Base-by-base conservation (phyloP, 495 filamentous ascomycete species). In the Podospora comata region DNA sequence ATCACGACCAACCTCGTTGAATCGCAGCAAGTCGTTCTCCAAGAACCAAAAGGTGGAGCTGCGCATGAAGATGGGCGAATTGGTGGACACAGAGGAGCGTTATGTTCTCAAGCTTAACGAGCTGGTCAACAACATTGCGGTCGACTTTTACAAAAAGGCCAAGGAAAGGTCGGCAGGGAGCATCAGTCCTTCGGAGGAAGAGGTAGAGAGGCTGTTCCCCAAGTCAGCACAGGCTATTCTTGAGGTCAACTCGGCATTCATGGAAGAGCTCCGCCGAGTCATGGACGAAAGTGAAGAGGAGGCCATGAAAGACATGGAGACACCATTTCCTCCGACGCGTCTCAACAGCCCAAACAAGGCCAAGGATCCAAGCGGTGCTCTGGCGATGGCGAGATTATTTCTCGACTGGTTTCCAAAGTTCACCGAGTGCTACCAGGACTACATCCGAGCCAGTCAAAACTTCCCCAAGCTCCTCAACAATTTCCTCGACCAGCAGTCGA, bases 331-430 rank as follows among this genome's bases (percentile, higher is more conserved):
- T 4, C 67, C 74, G 4, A 72, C 74, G 6, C 74, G 78, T 53
- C 76, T 84, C 9, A 81, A 84, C 61, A 81, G 85, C 32, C 86
- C 87, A 4, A 83, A 84, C 65, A 85, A 86, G 65, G 74, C 77
- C 60, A 84, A 81, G 72, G 92, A 97, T 78, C 84, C 87, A 5
- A 92, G 89, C 71, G 93, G 93, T 34, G 86, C 89, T 23, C 75
- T 89, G 16, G 85, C 87, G 34, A 89, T 96, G 79, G 90, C 91
- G 13, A 92, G 90, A 66, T 80, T 90, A 30, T 86, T 97, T 62
- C 78, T 93, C 13, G 91, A 93, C 70, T 96, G 92, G 91, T 92
- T 99, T 68, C 96, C 96, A 1, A 87, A 89, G 66, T 97, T 99
- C 76, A 89, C 88, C 26, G 86, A 91, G 55, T 92, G 91, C 67